Evolutionary conservation across 2,329 filamentous ascomycete species (phyloP).

Genomic region (Fusarium humuli): DNA sequence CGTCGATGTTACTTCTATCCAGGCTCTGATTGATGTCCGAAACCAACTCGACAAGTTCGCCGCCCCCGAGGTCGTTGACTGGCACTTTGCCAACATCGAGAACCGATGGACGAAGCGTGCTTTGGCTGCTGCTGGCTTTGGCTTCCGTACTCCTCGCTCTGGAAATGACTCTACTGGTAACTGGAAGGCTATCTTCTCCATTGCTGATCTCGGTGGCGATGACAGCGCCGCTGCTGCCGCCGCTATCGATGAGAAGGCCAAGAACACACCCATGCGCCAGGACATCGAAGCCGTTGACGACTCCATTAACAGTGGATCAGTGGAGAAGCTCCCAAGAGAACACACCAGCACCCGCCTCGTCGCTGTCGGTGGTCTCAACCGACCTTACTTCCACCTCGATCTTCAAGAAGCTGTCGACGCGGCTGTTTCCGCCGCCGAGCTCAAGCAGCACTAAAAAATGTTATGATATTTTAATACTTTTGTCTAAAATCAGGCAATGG

Average conservation of each 20-base stretch:
- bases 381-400: conserved; percentile 66
- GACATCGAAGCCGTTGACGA: conserved; percentile 48
- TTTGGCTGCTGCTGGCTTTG: conserved; percentile 65
- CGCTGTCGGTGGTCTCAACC: conserved; percentile 59
- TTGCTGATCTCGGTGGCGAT: conserved; percentile 83
- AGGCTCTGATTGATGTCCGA: conserved; percentile 65
- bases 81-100: conserved; percentile 64
- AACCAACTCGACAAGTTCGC: conserved; percentile 65
- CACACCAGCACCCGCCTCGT: conserved; percentile 49
- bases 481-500: too few relatives aligned
- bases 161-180: conserved; percentile 44
- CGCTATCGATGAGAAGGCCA: conserved; percentile 69
- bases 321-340: conserved; percentile 47
- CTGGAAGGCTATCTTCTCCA: conserved; percentile 87
- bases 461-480: neutral
- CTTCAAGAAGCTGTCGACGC: conserved; percentile 62
- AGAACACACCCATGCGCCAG: conserved; percentile 31
- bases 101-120: conserved; percentile 69
- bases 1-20: conserved; percentile 66
- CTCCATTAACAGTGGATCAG: conserved; percentile 38
- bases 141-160: conserved; percentile 52
- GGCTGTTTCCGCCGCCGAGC: conserved; percentile 53
- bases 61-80: conserved; percentile 58
- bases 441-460: conserved; percentile 41
- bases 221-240: conserved; percentile 69